These are phyloP conservation scores for Ceratocystis destructans DNA, from an alignment of 2,329 filamentous ascomycete species.

Conservation along the genomic window DNA sequence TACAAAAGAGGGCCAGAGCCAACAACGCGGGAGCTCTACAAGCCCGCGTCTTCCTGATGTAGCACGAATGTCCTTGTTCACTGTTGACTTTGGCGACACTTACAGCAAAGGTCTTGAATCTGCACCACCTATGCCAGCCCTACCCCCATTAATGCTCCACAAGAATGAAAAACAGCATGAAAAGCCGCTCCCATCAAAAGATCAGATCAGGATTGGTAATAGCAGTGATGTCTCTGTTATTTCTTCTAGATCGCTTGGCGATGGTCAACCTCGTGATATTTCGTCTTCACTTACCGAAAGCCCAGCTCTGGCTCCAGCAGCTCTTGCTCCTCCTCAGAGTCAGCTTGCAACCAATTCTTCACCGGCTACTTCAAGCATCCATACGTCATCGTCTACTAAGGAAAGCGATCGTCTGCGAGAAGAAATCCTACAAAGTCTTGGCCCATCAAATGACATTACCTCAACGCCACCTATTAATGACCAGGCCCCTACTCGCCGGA, in stretches of 20 bases:
- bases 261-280: background rate
- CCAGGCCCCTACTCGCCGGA: slow-evolving; percentile 8
- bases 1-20: background rate
- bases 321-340: background rate
- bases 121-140: slow-evolving; percentile 23
- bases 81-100: slow-evolving; percentile 41
- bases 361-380: slow-evolving; percentile 12
- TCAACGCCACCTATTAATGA: background rate
- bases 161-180: slow-evolving; percentile 11
- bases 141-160: slow-evolving; percentile 16
- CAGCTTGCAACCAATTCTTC: slow-evolving; percentile 8
- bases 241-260: background rate
- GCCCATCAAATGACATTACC: slow-evolving; percentile 27
- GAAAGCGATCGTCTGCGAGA: slow-evolving; percentile 59
- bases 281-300: slow-evolving; percentile 11
- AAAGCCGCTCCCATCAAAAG: background rate
- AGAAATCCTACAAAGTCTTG: slow-evolving; percentile 60
- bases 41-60: slow-evolving; percentile 47
- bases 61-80: slow-evolving; percentile 46
- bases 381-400: slow-evolving; percentile 40
- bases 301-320: slow-evolving; percentile 9
- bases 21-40: slow-evolving; percentile 29
- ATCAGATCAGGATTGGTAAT: background rate
- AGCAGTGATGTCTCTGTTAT: background rate
- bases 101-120: slow-evolving; percentile 22